Base-by-base conservation (phyloP, 768 basidiomycete species). In the Sporobolomyces pararoseus region DNA sequence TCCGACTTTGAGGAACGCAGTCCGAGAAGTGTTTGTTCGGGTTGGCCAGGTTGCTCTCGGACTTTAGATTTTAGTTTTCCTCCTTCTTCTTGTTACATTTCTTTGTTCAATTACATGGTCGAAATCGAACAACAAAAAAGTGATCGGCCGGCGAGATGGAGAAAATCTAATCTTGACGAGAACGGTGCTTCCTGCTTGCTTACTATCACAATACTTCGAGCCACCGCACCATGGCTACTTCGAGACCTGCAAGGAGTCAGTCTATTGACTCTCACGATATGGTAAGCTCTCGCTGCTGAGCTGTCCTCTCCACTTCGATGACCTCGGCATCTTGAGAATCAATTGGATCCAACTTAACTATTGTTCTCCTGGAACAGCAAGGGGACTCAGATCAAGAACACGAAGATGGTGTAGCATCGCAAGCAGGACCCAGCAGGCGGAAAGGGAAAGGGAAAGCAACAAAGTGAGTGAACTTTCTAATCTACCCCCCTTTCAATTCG, bases 1-100 rank as follows among this genome's bases (percentile, higher is more conserved):
- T 25, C 84, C 88, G 13, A 92, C 94, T 75, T 86, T 97, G 76
- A 84, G 96, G 59, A 83, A 88, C 58, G 86, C 87, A 46, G 83
- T 97, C 59, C 86, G 86, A 77, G 84, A 84, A 66, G 90, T 91
- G 78, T 89, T 95, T 23, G 67, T 71, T 49, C 39, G 66, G 27
- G 73, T 74, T 13, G 73, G 73, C 0, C 25, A 32, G 44, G 69
- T 70, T 9, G 63, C 69, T 37, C 47, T 70, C 19, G 64, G 58
- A 12, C 60, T 70, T 35, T 50, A 61, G 59, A 61, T 5, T 42
- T 12, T 42, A 9, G 17, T 34, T 19, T 61, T 21, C 7, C 23
- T 61, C 27, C 27, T 60, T 19, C 42, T 60, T 46, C 32, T 4
- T 6, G n/a, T 29, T 42, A 42, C n/a, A n/a, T n/a, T 42, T 17